These are phyloP conservation scores for Graphiopsis chlorocephala DNA, from an alignment of 2,329 filamentous ascomycete species.

Conservation along the genomic window DNA sequence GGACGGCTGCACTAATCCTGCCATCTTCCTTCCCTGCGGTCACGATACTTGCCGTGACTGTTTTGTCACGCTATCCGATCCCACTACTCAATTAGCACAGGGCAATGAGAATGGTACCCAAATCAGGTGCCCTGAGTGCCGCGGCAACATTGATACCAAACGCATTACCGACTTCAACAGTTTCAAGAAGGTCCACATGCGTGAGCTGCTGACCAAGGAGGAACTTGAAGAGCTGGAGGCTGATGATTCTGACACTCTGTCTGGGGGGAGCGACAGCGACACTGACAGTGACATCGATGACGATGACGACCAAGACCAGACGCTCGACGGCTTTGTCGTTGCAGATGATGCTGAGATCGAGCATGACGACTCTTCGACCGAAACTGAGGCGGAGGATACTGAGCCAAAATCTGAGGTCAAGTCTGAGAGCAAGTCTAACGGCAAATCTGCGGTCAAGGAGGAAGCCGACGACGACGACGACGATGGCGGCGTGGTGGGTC, in stretches of 20 bases:
- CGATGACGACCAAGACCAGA: conserved; percentile 41
- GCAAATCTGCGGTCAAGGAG: conserved; percentile 13
- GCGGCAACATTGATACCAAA: conserved; percentile 62
- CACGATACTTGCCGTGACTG: conserved; percentile 78
- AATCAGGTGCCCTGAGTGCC: conserved; percentile 73
- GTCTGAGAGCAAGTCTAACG: conserved; percentile 10
- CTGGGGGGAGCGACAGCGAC: conserved; percentile 50
- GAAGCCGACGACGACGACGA: conserved; percentile 23
- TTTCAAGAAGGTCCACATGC: conserved; percentile 72
- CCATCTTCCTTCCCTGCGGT: conserved; percentile 78
- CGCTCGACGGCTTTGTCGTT: conserved; percentile 57
- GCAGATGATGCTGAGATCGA: conserved; percentile 40
- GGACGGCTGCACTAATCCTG: conserved; percentile 70
- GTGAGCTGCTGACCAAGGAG: conserved; percentile 45
- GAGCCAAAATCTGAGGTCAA: conserved; percentile 15
- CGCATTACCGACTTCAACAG: conserved; percentile 70
- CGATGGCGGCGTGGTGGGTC: conserved; percentile 18
- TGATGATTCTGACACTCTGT: conserved; percentile 25
- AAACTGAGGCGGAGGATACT: conserved; percentile 27
- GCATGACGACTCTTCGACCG: conserved; percentile 20
- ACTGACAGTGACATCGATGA: conserved; percentile 47
- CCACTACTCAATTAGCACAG: conserved; percentile 54
- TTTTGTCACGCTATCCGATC: conserved; percentile 66
- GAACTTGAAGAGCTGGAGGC: conserved; percentile 34
- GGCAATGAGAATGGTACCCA: conserved; percentile 55